Percentiles rank a stretch among this genome's conserved stretches.
Evolutionary conservation across 495 filamentous ascomycete species (phyloP).

Genomic region (Thermothielavioides terrestris): DNA sequence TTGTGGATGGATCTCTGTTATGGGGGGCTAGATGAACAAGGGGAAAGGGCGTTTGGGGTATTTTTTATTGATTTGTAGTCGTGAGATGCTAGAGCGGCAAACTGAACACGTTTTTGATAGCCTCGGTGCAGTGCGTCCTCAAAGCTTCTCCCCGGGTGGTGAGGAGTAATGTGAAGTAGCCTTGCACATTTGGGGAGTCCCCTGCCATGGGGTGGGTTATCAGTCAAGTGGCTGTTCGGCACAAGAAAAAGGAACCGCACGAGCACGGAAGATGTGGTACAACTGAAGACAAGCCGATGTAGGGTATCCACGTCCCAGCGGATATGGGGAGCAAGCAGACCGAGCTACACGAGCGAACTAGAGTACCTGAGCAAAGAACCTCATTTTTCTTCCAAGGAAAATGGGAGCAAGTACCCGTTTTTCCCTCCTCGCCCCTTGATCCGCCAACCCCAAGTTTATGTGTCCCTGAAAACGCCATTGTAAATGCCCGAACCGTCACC

Average conservation of each 20-base stretch:
- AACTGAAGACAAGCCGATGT: slow-evolving; percentile 4
- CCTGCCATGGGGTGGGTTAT: no score
- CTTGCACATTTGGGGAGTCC: no score
- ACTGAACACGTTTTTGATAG: no score
- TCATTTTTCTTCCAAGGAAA: neutral
- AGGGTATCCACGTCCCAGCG: slow-evolving; percentile 1
- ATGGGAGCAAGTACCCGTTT: neutral
- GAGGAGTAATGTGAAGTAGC: neutral
- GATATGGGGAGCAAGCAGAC: neutral
- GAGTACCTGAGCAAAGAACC: slow-evolving; percentile 7
- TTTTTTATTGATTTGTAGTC: no score
- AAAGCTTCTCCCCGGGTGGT: no score
- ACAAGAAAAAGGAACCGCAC: neutral
- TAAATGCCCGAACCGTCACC: slow-evolving; percentile 18
- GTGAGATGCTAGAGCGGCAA: no score
- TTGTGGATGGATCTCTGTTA: no score
- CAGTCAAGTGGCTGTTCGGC: no score
- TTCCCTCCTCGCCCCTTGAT: slow-evolving; percentile 1
- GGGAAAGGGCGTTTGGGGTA: no score
- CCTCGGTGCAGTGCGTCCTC: no score
- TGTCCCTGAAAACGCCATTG: slow-evolving; percentile 20
- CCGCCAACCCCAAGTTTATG: slow-evolving; percentile 13
- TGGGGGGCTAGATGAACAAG: no score
- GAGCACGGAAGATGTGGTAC: neutral
- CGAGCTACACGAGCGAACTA: slow-evolving; percentile 4